Base-by-base conservation (phyloP, 164 flowering plant species). In the Umbilicus rupestris region DNA sequence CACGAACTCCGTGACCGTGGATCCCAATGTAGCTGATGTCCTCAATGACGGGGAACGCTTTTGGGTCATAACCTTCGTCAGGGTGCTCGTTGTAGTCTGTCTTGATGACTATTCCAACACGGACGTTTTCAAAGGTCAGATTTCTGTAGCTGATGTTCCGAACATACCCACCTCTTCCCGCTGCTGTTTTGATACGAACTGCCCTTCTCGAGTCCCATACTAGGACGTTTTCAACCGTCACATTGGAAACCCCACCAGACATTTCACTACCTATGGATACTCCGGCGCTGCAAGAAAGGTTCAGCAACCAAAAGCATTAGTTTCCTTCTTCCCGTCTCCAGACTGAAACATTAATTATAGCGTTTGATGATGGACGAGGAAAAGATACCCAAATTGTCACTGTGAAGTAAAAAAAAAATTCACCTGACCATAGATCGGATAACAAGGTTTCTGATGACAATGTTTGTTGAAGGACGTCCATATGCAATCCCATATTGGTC, bases 61-160 rank as follows among this genome's bases (percentile, higher is more conserved):
- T 84, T 49, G 74, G 91, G 62, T 93, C 90, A 49, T 71, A 93
- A n/a, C 78, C 85, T 2, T 74, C 85, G 52, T 93, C 97, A 7
- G 98, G 88, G 76, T 93, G 98, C 72, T 90, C 96, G 67, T 91
- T 89, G 86, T 91, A 93, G 74, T 93, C 89, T 1, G 97, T 90
- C 72, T 87, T 93, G 66, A 90, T 80, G 55, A 90, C 86, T 55
- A 93, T 87, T 9, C 98, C 97, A n/a, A 93, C 97, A 0, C 97
- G 81, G 28, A 86, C 87, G 65, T 83, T 80, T 63, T 87, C 87
- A 46, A 93, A 83, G n/a, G 96, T 87, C 29, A 93, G 58, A 62
- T 91, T 89, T 30, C 82, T 69, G 72, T 89, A 90, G 41, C 69
- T 75, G 65, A 93, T 89, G 50, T 91, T 44, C 17, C 82, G 84